Evolutionary conservation across 176 grass and related monocot genomes (phyloP).

Genomic region (Elymus sibiricus): DNA sequence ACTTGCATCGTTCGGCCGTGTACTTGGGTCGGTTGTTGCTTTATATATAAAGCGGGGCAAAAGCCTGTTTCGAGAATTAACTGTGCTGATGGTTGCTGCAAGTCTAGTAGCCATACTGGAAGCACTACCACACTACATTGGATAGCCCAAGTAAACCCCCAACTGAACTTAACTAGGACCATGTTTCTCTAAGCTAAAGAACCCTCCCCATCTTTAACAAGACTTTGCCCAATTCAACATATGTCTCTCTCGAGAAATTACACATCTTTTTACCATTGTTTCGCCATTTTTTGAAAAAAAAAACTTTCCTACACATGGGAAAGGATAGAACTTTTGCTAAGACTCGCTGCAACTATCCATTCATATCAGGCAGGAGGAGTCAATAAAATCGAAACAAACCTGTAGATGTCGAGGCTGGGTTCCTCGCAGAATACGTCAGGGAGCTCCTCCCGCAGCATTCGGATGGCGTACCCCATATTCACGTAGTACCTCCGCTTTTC

Average conservation of each 20-base stretch:
- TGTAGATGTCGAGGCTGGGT: slow-evolving; percentile 85
- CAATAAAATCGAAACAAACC: slow-evolving; percentile 30
- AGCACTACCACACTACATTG: neutral
- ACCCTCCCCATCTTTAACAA: neutral
- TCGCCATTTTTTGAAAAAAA: neutral
- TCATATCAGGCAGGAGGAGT: neutral
- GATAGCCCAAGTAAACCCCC: neutral
- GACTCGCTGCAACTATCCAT: neutral
- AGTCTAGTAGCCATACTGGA: neutral
- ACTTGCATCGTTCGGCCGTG: too few species aligned
- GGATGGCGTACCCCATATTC: slow-evolving; percentile 84
- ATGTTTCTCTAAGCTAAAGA: neutral
- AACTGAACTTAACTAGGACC: neutral
- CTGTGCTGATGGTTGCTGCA: neutral
- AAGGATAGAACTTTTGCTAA: neutral
- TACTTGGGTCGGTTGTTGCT: too few species aligned
- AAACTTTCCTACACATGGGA: neutral
- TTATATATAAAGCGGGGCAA: too few species aligned
- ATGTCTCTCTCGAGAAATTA: too few species aligned
- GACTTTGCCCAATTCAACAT: neutral
- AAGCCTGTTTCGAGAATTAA: too few species aligned
- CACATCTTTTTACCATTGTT: neutral
- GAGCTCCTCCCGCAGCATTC: slow-evolving; percentile 78
- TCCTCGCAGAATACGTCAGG: slow-evolving; percentile 63
- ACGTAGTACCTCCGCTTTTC: slow-evolving; percentile 73